Base-by-base conservation (phyloP, 306 rosid species). In the Gastrolobium bilobum region DNA sequence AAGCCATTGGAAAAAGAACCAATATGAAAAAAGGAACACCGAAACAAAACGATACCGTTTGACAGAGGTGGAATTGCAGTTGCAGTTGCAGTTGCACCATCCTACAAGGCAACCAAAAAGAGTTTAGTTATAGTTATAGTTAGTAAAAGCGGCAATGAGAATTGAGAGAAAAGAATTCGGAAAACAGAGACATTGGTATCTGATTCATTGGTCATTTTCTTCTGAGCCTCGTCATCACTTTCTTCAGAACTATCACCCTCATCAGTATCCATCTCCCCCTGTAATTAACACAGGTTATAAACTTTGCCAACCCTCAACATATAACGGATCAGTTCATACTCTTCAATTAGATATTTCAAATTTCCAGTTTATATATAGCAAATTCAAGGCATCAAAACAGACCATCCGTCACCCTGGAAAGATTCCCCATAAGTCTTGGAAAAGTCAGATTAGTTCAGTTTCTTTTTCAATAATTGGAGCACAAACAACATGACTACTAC, bases 171-270 rank as follows among this genome's bases (percentile, higher is more conserved):
- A 20, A 20, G 26, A 20, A 20, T 20, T 20, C 26, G 26, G 26
- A 20, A 20, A 20, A 20, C 26, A 20, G 26, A 20, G 26, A 20
- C 26, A 20, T 20, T 20, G 26, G 26, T 20, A 20, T 20, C 26
- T 20, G 26, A 20, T 20, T 20, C 26, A 20, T 20, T 20, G 26
- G 26, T 20, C 26, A 20, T 20, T 20, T 20, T 83, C 66, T 43
- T 31, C 63, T 68, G 81, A 34, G 82, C 83, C 77, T 87, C 93
- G 44, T 79, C 89, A 7, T 83, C 85, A 53, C 67, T 33, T 69
- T 87, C 88, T 33, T 86, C 88, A 79, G 87, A 91, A 57, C 83
- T 40, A 51, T 79, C 77, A 57, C 73, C 87, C 37, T 76, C 68
- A 5, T 82, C 86, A 53, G 79, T 53, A 65, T 84, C 84, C 84